These are phyloP conservation scores for Fagus sylvatica DNA, from an alignment of 306 rosid species.

Conservation along the genomic window DNA sequence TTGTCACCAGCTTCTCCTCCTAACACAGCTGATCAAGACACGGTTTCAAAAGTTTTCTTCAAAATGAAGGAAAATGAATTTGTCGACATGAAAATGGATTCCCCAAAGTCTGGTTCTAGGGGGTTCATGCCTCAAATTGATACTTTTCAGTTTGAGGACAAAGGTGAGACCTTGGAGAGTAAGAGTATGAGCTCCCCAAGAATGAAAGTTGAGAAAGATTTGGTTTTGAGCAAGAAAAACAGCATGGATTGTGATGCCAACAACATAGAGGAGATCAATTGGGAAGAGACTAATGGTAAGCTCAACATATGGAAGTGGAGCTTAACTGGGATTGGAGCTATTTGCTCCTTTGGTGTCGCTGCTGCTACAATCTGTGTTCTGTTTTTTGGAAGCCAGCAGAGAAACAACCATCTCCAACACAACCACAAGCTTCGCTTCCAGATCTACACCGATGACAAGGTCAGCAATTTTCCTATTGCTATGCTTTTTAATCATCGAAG, in stretches of 20 bases:
- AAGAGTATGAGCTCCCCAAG: slow-evolving; percentile 46
- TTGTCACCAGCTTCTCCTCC: slow-evolving; percentile 10
- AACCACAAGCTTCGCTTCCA: slow-evolving; percentile 59
- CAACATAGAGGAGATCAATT: slow-evolving; percentile 21
- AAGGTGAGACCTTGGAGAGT: slow-evolving; percentile 38
- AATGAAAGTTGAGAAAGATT: slow-evolving; percentile 35
- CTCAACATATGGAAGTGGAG: slow-evolving; percentile 69
- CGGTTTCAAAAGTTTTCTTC: slow-evolving; percentile 55
- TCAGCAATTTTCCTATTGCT: slow-evolving; percentile 18
- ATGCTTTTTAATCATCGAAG: background rate
- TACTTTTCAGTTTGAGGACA: slow-evolving; percentile 42
- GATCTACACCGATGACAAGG: slow-evolving; percentile 76
- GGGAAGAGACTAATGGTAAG: slow-evolving; percentile 32
- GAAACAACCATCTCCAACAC: slow-evolving; percentile 30
- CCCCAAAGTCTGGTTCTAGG: slow-evolving; percentile 58
- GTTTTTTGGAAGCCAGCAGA: slow-evolving; percentile 56
- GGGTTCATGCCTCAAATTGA: slow-evolving; percentile 42
- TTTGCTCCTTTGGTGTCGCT: slow-evolving; percentile 82
- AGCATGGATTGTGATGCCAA: slow-evolving; percentile 20
- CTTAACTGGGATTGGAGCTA: slow-evolving; percentile 79
- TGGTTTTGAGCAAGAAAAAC: slow-evolving; percentile 8
- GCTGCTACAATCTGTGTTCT: slow-evolving; percentile 79
- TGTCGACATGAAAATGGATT: slow-evolving; percentile 71
- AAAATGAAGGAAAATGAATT: slow-evolving; percentile 63
- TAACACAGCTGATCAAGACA: slow-evolving; percentile 42